These are phyloP conservation scores for Globisporangium solare DNA, from an alignment of 352 stramenopile species.

Conservation along the genomic window DNA sequence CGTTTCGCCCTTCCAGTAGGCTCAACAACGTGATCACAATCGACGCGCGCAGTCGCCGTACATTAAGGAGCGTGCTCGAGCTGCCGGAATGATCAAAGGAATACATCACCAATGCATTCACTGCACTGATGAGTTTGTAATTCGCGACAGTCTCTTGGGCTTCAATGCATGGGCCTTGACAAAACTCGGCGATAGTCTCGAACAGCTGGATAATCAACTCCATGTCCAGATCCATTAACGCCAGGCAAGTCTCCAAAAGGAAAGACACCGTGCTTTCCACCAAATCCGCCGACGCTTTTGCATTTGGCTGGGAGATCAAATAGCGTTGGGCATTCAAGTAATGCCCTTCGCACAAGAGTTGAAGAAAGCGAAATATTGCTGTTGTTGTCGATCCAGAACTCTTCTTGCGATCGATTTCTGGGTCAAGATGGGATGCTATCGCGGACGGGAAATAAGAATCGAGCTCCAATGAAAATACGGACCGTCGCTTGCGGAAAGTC, in stretches of 20 bases:
- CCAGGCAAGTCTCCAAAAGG: constrained; percentile 55
- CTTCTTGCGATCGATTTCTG: constrained; percentile 5
- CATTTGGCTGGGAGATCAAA: constrained; percentile 39
- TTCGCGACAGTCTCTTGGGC: constrained; percentile 68
- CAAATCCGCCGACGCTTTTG: constrained; percentile 34
- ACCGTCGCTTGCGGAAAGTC: constrained; percentile 4
- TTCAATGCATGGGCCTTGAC: constrained; percentile 69
- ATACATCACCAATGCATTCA: constrained; percentile 65
- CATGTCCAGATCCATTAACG: constrained; percentile 43
- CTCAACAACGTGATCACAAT: constrained; percentile 63
- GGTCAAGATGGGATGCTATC: background rate
- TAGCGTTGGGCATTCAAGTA: constrained; percentile 58
- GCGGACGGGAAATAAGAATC: constrained; percentile 5
- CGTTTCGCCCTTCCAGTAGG: constrained; percentile 55
- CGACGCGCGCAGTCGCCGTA: constrained; percentile 39
- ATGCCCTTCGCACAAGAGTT: constrained; percentile 69
- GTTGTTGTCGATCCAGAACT: constrained; percentile 26
- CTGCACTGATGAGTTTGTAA: constrained; percentile 71
- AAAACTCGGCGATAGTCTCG: constrained; percentile 75
- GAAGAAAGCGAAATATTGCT: constrained; percentile 65
- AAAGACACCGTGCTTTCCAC: constrained; percentile 66
- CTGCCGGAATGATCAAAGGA: constrained; percentile 31
- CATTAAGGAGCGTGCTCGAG: constrained; percentile 5
- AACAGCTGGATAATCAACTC: constrained; percentile 64
- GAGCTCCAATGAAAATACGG: constrained; percentile 17